These are phyloP conservation scores for Euphorbia celastroides DNA, from an alignment of 441 rosid species.

Conservation along the genomic window DNA sequence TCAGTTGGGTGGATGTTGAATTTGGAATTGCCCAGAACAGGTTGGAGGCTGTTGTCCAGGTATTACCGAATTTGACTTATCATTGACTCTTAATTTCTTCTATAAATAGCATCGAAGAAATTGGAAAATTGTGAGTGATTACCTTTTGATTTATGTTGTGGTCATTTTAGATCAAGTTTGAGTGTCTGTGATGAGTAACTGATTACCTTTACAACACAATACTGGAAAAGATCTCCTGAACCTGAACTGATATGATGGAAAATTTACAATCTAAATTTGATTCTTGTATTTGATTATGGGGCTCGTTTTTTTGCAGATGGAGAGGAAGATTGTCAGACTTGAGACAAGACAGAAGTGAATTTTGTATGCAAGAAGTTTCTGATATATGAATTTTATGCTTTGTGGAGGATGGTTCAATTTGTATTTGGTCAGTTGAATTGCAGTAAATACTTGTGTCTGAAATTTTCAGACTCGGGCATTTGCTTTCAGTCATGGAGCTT, in stretches of 20 bases:
- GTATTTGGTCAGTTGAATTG: neutral
- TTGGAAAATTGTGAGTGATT: neutral
- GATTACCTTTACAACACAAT: neutral
- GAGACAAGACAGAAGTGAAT: neutral
- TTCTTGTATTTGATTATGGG: neutral
- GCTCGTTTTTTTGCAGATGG: neutral
- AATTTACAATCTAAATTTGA: neutral
- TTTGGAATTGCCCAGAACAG: slow-evolving; percentile 27
- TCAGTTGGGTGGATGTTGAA: slow-evolving; percentile 33
- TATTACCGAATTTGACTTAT: neutral
- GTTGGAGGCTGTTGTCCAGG: slow-evolving; percentile 33
- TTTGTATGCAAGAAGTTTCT: neutral
- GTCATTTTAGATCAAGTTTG: neutral
- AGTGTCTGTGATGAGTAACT: no score
- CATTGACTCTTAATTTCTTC: neutral
- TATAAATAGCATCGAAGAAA: neutral
- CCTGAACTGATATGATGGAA: neutral
- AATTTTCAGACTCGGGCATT: no score
- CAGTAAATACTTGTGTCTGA: neutral
- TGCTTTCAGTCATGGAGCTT: no score
- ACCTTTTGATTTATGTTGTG: neutral
- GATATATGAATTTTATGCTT: neutral
- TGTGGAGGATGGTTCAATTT: neutral
- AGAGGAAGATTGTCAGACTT: neutral
- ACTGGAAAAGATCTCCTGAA: neutral